phyloP scores from a whole-genome alignment of 1,284 basidiomycete genomes.

The Flammula alnicola region DNA sequence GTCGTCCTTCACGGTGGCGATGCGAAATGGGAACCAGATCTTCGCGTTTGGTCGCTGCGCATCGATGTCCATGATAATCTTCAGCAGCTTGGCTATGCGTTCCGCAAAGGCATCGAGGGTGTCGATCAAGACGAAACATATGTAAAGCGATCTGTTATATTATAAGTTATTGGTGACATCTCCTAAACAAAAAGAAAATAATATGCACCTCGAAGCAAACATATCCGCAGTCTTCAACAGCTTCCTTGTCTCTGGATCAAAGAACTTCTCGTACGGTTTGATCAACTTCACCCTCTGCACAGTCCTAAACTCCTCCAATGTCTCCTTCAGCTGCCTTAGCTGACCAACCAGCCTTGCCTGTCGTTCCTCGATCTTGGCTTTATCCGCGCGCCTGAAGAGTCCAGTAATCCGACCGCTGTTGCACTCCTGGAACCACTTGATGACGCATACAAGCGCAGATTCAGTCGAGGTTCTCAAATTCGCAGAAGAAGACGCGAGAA shows the following conservation, averaged over 20 bases:
- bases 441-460: slow-evolving; percentile 22
- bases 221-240: slow-evolving; percentile 32
- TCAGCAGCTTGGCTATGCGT: slow-evolving; percentile 35
- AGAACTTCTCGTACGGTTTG: slow-evolving; percentile 43
- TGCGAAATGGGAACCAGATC: slow-evolving; percentile 45
- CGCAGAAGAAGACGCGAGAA: slow-evolving; percentile 37
- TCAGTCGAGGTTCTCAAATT: slow-evolving; percentile 37
- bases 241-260: slow-evolving; percentile 38
- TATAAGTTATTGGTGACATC: too few relatives aligned
- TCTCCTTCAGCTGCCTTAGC: slow-evolving; percentile 27
- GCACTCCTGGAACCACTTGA: slow-evolving; percentile 38
- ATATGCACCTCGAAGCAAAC: slow-evolving; percentile 41
- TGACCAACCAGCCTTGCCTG: slow-evolving; percentile 29
- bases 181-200: not conserved
- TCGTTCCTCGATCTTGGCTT: slow-evolving; percentile 25
- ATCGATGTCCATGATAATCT: slow-evolving; percentile 37
- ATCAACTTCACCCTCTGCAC: slow-evolving; percentile 37
- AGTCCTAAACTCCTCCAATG: slow-evolving; percentile 35
- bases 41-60: slow-evolving; percentile 35
- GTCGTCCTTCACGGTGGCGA: slow-evolving; percentile 36
- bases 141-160: slow-evolving; percentile 46
- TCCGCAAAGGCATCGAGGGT: slow-evolving; percentile 44
- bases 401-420: slow-evolving; percentile 40
- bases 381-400: slow-evolving; percentile 28
- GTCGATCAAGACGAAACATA: slow-evolving; percentile 47